Base-by-base conservation (phyloP, 768 basidiomycete genomes). In the Phlebiopsis flavidoalba region DNA sequence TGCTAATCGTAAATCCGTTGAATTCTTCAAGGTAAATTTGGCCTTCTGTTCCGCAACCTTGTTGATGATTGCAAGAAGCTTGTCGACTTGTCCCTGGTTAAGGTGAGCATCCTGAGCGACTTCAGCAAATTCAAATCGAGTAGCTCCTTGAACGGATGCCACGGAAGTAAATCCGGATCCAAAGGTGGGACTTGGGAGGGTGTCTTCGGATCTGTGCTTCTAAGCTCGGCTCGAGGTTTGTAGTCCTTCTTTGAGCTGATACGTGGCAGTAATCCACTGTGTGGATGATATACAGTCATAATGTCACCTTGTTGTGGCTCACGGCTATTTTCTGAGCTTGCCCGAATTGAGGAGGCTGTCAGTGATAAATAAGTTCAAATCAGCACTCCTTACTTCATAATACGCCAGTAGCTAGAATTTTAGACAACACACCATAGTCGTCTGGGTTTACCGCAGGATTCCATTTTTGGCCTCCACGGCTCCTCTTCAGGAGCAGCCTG, bases 61-160 rank as follows among this genome's bases (percentile, higher is more conserved):
- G 0, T 46, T 12, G 17, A 62, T 54, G 6, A 66, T 35, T 3
- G 21, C n/a, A 10, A 66, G 52, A 3, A 66, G 52, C 3, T 11
- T 14, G 24, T 58, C 53, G n/a, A 63, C 48, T 5, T 60, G 47
- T 0, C 26, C 19, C 14, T 53, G 47, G 21, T 37, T 62, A 7
- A 66, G 46, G 2, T n/a, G 19, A 0, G 63, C 61, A 1, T 46
- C 26, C 1, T 55, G 33, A 4, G 46, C 24, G 8, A 64, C 7
- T 22, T 60, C 58, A 3, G 63, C 60, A 33, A 66, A 64, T 21
- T 66, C 65, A 64, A 66, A n/a, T 66, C 63, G 8, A 22, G 19
- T 3, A 53, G 55, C 3, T 49, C 47, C 1, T 5, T 21, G 37
- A 62, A 62, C 2, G 47, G 61, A 43, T 45, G 26, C 47, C 61